Evolutionary conservation across 129 eudicot species (phyloP).

Genomic region (sunflower (Helianthus annuus)): DNA sequence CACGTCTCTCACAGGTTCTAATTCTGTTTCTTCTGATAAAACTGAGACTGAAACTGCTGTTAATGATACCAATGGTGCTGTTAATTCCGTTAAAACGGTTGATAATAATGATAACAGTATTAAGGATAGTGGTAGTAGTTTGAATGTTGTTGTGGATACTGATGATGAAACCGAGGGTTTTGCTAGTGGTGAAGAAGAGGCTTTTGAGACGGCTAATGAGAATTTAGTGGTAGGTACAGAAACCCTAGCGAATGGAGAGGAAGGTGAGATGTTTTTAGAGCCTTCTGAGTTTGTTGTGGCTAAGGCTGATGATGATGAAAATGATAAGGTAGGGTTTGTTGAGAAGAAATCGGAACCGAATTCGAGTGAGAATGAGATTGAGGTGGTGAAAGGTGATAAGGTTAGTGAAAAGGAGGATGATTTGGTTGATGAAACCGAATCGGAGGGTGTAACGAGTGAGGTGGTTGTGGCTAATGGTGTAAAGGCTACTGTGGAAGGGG

Average conservation of each 20-base stretch:
- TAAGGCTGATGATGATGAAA: conserved; percentile 31
- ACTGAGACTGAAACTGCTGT: conserved; percentile 4
- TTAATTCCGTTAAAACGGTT: conserved; percentile 18
- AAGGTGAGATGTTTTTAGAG: conserved; percentile 37
- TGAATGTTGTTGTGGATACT: conserved; percentile 17
- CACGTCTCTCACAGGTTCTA: conserved; percentile 44
- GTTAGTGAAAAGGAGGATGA: conserved; percentile 30
- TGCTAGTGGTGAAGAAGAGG: conserved; percentile 71
- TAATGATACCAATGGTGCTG: conserved; percentile 25
- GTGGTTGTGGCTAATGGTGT: conserved; percentile 33
- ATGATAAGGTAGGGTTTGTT: conserved; percentile 6
- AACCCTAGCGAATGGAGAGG: conserved; percentile 30
- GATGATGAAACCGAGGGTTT: conserved; percentile 54
- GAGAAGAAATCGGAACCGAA: conserved; percentile 1
- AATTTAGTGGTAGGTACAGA: conserved; percentile 32
- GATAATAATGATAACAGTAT: conserved; percentile 7
- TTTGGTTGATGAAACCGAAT: conserved; percentile 24
- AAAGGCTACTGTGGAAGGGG: conserved; percentile 38
- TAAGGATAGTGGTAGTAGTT: conserved; percentile 17
- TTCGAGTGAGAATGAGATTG: neutral
- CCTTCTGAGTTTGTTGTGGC: conserved; percentile 31
- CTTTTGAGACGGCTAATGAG: conserved; percentile 42
- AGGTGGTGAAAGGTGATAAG: conserved; percentile 28
- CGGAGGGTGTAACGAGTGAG: conserved; percentile 8
- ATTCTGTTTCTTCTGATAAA: conserved; percentile 35